Evolutionary conservation across 2,329 filamentous ascomycete genomes (phyloP).

Genomic region (Huntiella decipiens): DNA sequence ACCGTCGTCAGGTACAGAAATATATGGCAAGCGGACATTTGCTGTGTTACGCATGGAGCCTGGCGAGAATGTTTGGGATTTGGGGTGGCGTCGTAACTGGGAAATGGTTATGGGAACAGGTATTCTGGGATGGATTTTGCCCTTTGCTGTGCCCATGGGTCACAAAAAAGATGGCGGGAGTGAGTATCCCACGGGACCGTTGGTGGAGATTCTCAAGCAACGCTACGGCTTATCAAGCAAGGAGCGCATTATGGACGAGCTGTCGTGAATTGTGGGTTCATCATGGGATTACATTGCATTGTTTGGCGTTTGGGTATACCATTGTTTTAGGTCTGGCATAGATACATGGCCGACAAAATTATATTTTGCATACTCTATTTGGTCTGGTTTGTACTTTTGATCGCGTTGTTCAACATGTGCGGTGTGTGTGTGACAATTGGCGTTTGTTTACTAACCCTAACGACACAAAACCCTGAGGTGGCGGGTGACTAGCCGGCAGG

Average conservation of each 20-base stretch:
- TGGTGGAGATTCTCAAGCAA: conserved; percentile 36
- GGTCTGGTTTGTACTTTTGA: too few relatives aligned
- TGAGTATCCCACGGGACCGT: conserved; percentile 47
- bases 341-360: too few relatives aligned
- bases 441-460: too few relatives aligned
- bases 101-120: conserved; percentile 59
- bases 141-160: conserved; percentile 32
- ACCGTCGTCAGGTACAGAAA: conserved; percentile 14
- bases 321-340: too few relatives aligned
- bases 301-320: too few relatives aligned
- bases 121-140: conserved; percentile 61
- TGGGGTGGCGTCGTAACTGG: conserved; percentile 53
- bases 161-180: conserved; percentile 29
- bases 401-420: too few relatives aligned
- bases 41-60: conserved; percentile 56
- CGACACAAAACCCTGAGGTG: too few relatives aligned
- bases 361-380: too few relatives aligned
- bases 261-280: too few relatives aligned
- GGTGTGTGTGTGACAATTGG: too few relatives aligned
- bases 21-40: conserved; percentile 40
- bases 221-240: conserved; percentile 16
- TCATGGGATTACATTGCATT: too few relatives aligned
- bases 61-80: conserved; percentile 72
- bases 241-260: background rate
- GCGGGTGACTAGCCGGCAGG: too few relatives aligned